Base-by-base conservation (phyloP, 2,329 filamentous ascomycete species). In the Zelopaecilomyces penicillatus region DNA sequence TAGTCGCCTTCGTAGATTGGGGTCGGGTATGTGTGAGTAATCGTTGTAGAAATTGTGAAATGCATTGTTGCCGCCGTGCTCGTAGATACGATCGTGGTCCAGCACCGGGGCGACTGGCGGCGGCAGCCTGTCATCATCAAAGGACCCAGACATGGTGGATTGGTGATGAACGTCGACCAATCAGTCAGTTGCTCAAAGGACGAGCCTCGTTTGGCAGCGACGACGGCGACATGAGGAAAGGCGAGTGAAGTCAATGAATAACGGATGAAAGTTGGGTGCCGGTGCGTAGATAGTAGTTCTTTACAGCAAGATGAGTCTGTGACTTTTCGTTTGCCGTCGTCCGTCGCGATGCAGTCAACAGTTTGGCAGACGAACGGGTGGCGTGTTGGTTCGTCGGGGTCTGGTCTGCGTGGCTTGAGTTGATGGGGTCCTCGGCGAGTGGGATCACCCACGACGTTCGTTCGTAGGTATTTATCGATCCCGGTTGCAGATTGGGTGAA, bases 21-120 rank as follows among this genome's bases (percentile, higher is more conserved):
- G 83, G 58, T 91, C 84, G 51, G 75, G 60, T 31, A 83, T 76
- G 52, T 80, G 76, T 6, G 73, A 76, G 53, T 66, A 85, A 60
- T 84, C 80, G 58, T 84, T 84, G 67, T 82, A 77, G 61, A 85
- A 87, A 62, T 86, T 86, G 66, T 85, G 80, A 61, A 85, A 86
- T 37, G 82, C 82, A 49, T 76, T 73, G 58, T 84, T 84, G 46
- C 80, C 80, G 51, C 81, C 81, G 43, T 70, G 67, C 1, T 78
- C 82, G 44, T 66, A 65, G 33, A 60, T 59, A 46, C 58, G 59
- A 37, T 53, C 52, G 19, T 19, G 19, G 39, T 49, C 33, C 12
- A 39, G 43, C 12, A 39, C 44, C 39, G 65, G 57, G 30, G 56
- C 60, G 56, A 64, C 64, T 39, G 69, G 65, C 50, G 69, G 65